phyloP scores from a whole-genome alignment of 352 stramenopile species.

The Pseudoperonospora humuli region DNA sequence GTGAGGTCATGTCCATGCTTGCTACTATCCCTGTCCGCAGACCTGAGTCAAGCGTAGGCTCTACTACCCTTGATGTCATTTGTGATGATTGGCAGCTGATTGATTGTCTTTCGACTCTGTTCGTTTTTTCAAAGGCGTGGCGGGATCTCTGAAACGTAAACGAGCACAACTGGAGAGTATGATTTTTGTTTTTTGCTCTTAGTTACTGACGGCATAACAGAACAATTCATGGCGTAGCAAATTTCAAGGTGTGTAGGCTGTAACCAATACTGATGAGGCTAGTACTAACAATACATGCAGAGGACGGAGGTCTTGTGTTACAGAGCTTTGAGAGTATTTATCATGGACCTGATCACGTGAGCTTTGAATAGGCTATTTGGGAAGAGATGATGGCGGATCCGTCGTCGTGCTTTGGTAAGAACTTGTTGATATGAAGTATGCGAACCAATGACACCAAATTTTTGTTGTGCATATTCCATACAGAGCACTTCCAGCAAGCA shows the following conservation, averaged over 20 bases:
- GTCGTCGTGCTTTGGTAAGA: constrained; percentile 67
- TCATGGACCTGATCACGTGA: background rate
- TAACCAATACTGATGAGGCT: background rate
- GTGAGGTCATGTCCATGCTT: background rate
- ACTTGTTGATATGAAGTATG: background rate
- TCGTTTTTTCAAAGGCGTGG: constrained; percentile 25
- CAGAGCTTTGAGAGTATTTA: background rate
- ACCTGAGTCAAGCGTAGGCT: constrained; percentile 47
- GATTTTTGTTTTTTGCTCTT: background rate
- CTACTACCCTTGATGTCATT: background rate
- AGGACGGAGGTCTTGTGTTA: constrained; percentile 22
- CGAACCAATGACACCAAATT: background rate
- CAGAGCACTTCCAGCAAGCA: constrained; percentile 69
- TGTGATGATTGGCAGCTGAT: background rate
- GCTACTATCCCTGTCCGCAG: constrained; percentile 8
- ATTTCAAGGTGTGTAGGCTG: constrained; percentile 40
- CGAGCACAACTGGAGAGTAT: background rate
- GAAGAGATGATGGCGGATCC: constrained; percentile 86
- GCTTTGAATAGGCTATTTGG: constrained; percentile 57
- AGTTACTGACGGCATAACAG: constrained; percentile 19
- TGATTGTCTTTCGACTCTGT: background rate
- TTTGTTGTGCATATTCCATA: background rate
- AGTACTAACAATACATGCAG: constrained; percentile 9
- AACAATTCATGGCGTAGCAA: constrained; percentile 54
- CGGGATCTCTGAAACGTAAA: constrained; percentile 66